Evolutionary conservation across 106 monocot species (phyloP), one percentile per base, ranked within the genome.

Genomic region (Xerophyta viscosa): DNA sequence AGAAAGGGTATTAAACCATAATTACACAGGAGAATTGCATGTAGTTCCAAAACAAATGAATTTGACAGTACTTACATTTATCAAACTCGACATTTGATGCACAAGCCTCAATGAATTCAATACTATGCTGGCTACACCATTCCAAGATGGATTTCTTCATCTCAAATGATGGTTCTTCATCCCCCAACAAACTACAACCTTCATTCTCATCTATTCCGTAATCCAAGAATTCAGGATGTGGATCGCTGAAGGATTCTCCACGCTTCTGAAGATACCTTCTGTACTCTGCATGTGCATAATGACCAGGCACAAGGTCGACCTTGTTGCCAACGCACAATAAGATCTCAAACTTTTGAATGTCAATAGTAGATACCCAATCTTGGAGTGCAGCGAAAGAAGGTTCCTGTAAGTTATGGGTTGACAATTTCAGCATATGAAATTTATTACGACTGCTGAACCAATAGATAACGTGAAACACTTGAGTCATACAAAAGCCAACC

Each of bases 261-360:
- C 29, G 69, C 61, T 66, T 83, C 66, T 83, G 90, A 24, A 83
- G 56, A n/a, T 8, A 68, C 17, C 79, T 79, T 65, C 79, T 80
- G 52, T 99, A 99, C 41, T 89, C 86, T 29, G 31, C 51, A 75
- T 99, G 90, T 31, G 90, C 90, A 74, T 60, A 58, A 66, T 86
- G 98, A 48, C 90, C 82, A 54, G 90, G 71, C 62, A 99, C 65
- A 63, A 90, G 82, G 69, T 99, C 98, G 10, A 67, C 80, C 64
- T 99, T 90, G 64, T 99, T 99, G 52, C 98, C 98, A 57, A 99
- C 70, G 71, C 98, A 99, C 37, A 99, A 61, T 27, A 99, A 27
- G 60, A 99, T 75, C 30, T 90, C 86, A 64, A 99, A 90, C 14
- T 61, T 74, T 31, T 55, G 24, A 51, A 86, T 61, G 66, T 99